phyloP scores from a whole-genome alignment of 257 asterid genomes.

The Cynanchum wilfordii region DNA sequence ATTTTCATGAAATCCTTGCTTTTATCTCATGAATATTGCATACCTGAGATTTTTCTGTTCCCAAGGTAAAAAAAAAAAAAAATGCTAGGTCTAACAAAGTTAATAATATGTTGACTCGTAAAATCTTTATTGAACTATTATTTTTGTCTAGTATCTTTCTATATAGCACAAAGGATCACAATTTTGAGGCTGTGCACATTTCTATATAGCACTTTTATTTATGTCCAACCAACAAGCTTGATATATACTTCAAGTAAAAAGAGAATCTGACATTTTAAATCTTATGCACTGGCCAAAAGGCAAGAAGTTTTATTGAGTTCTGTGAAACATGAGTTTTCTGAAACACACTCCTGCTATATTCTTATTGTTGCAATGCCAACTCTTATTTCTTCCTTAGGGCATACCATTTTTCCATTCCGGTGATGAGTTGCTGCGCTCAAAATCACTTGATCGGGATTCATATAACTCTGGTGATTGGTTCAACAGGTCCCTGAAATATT shows the following conservation, averaged over 20 bases:
- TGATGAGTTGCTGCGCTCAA: conserved; percentile 94
- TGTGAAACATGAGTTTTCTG: neutral
- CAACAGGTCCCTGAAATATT: conserved; percentile 54
- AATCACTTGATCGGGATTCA: conserved; percentile 94
- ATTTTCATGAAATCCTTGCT: neutral
- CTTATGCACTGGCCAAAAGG: neutral
- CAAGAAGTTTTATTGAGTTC: neutral
- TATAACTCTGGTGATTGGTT: conserved; percentile 99
- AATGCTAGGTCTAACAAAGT: neutral
- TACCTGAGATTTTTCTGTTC: neutral
- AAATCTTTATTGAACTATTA: neutral
- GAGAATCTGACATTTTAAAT: too few relatives aligned
- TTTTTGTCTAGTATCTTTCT: neutral
- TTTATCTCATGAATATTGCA: neutral
- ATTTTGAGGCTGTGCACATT: neutral
- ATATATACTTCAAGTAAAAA: neutral
- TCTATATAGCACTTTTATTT: neutral
- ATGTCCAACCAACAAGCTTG: neutral
- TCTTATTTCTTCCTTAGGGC: conserved; percentile 42
- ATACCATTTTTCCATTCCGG: conserved; percentile 94
- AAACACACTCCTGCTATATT: neutral
- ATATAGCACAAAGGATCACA: neutral
- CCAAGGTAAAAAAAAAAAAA: neutral
- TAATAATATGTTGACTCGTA: neutral
- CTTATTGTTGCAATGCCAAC: neutral